These are phyloP conservation scores for Pedinophyceae sp. DNA, from an alignment of 139 green algal species.

Conservation along the genomic window DNA sequence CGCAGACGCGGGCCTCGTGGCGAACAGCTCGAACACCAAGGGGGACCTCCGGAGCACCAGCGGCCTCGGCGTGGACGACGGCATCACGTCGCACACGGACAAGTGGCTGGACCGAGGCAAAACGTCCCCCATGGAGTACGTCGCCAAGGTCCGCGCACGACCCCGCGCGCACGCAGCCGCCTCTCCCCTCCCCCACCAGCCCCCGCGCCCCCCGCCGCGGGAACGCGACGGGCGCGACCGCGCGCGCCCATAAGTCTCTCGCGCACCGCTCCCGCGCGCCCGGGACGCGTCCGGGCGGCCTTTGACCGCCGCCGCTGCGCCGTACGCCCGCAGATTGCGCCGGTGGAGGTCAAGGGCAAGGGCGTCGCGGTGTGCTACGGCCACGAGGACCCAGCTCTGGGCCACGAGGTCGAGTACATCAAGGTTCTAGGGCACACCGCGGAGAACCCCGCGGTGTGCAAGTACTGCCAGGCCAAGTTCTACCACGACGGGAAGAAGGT, in stretches of 20 bases:
- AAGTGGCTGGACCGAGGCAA: neutral
- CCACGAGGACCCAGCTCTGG: neutral
- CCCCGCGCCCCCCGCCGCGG: too few species aligned
- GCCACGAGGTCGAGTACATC: slow-evolving; percentile 1
- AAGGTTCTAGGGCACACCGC: neutral
- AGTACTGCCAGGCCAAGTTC: neutral
- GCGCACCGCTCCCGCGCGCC: too few species aligned
- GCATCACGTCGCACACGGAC: neutral
- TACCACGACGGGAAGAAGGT: too few species aligned
- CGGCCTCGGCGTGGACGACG: neutral
- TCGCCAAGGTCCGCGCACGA: too few species aligned
- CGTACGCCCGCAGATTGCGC: too few species aligned
- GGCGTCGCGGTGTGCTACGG: neutral
- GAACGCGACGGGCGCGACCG: too few species aligned
- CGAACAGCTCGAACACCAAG: neutral
- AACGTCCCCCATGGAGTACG: neutral
- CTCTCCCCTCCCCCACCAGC: too few species aligned
- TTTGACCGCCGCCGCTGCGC: too few species aligned
- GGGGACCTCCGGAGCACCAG: neutral
- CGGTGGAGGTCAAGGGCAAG: neutral
- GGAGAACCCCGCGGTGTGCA: neutral
- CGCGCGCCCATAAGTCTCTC: too few species aligned
- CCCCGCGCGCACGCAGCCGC: too few species aligned
- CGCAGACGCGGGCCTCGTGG: neutral
- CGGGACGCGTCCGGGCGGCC: too few species aligned